Conservation (phyloP, 2,329 filamentous ascomycete genomes). For the Lecanicillium sp. region DNA sequence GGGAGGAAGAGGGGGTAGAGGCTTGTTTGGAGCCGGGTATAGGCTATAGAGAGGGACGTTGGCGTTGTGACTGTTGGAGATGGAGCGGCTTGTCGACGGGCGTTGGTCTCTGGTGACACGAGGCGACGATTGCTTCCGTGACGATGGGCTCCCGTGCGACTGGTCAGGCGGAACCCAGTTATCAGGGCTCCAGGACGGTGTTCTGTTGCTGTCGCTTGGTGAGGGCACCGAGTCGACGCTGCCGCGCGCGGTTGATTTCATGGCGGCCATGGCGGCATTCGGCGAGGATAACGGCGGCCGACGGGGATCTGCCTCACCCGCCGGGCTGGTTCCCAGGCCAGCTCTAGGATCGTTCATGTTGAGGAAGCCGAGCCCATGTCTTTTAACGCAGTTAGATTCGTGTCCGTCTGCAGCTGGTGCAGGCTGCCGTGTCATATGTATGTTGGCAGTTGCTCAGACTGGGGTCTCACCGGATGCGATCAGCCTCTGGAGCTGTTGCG, state of each 20-base stretch:
- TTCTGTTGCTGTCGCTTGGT: neutral
- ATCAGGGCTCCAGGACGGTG: constrained; percentile 2
- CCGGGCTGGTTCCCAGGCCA: neutral
- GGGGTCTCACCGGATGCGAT: too few relatives aligned
- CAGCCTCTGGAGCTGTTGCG: too few relatives aligned
- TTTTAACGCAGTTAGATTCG: neutral
- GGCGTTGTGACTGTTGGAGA: too few relatives aligned
- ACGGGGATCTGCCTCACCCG: neutral
- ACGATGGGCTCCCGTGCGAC: neutral
- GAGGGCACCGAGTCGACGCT: constrained; percentile 1
- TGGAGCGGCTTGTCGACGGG: neutral
- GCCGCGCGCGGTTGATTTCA: neutral
- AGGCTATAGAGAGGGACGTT: constrained; percentile 4
- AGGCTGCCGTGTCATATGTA: too few relatives aligned
- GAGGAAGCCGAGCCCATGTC: constrained; percentile 5
- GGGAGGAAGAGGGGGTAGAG: constrained; percentile 7
- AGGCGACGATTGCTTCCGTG: neutral
- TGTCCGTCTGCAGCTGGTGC: too few relatives aligned
- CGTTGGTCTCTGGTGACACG: neutral
- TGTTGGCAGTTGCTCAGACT: too few relatives aligned
- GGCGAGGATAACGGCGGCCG: neutral
- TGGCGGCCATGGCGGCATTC: neutral
- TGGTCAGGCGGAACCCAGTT: neutral
- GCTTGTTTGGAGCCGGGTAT: constrained; percentile 7
- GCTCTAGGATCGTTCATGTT: neutral